Base-by-base conservation (phyloP, 2,329 filamentous ascomycete species). In the Cordyceps cicadae region DNA sequence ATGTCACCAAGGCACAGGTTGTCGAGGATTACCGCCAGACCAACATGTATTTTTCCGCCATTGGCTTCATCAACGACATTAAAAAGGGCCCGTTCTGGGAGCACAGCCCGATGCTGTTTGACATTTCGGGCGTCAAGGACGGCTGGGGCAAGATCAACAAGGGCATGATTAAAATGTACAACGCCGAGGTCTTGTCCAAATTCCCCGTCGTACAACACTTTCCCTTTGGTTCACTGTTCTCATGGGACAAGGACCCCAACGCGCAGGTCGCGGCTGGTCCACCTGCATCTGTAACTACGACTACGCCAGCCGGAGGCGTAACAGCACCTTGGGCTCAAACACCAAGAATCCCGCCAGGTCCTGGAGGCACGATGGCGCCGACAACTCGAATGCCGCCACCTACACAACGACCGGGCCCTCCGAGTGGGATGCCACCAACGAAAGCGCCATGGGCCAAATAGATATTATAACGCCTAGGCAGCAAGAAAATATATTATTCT, bases 161-260 rank as follows among this genome's bases (percentile, higher is more conserved):
- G 87, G 94, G 94, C 56, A 97, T 99, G 94, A 85, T 99, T 69
- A 99, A 97, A 75, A 99, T 99, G 94, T 99, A 93, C 77, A 92
- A 95, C 66, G 94, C 90, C 19, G 94, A 99, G 76, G 94, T 99
- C 3, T 79, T 99, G 15, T 90, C 89, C 45, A 99, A 99, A 73
- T 97, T 97, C 70, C 94, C 94, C 3, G 94, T 99, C 3, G 91
- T 99, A n/a, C 94, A 99, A 74, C 94, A 99, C 74, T 97, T 94
- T 66, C 84, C 82, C 3, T 93, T 94, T 66, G 90, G 90, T 29
- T 88, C 86, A 6, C 76, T 94, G n/a, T 91, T 93, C 70, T 84
- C 82, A 43, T 93, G 88, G 87, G 85, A 90, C 2, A 75, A 72
- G 52, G 87, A 92, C 69, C 87, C 87, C 0, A 76, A 82, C 59